These are phyloP conservation scores for Magnusiomyces sp. DNA, from an alignment of 1,139 yeast genomes.

Conservation along the genomic window DNA sequence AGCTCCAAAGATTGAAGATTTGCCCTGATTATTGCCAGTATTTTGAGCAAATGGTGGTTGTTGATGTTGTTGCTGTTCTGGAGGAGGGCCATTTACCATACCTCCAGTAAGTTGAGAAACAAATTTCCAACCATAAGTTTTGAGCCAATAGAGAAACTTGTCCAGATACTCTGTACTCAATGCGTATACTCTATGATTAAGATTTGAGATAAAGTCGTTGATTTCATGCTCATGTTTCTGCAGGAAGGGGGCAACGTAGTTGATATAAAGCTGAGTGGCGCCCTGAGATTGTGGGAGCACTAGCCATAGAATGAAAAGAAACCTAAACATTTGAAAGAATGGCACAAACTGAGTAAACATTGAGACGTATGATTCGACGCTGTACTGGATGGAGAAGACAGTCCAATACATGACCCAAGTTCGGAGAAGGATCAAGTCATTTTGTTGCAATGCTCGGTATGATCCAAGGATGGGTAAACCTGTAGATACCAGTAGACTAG, in stretches of 20 bases:
- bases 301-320: conserved; percentile 42
- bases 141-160: conserved; percentile 6
- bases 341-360: conserved; percentile 40
- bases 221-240: conserved; percentile 27
- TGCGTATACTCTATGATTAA: conserved; percentile 19
- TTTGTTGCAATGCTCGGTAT: conserved; percentile 43
- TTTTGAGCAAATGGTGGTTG: not conserved
- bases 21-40: not conserved
- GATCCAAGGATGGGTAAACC: conserved; percentile 54
- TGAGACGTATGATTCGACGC: conserved; percentile 39
- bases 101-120: too few species aligned
- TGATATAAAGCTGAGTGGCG: conserved; percentile 29
- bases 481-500: conserved; percentile 33
- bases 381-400: conserved; percentile 38
- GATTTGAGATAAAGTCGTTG: conserved; percentile 21
- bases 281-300: conserved; percentile 42
- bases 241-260: conserved; percentile 30
- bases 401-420: conserved; percentile 63
- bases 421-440: conserved; percentile 39
- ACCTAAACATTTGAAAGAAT: conserved; percentile 38
- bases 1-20: not conserved
- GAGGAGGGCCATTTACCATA: too few species aligned
- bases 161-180: conserved; percentile 22
- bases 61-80: not conserved
- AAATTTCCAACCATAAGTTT: too few species aligned